phyloP scores from a whole-genome alignment of 176 grass and related monocot species.

The Ensete ventricosum region DNA sequence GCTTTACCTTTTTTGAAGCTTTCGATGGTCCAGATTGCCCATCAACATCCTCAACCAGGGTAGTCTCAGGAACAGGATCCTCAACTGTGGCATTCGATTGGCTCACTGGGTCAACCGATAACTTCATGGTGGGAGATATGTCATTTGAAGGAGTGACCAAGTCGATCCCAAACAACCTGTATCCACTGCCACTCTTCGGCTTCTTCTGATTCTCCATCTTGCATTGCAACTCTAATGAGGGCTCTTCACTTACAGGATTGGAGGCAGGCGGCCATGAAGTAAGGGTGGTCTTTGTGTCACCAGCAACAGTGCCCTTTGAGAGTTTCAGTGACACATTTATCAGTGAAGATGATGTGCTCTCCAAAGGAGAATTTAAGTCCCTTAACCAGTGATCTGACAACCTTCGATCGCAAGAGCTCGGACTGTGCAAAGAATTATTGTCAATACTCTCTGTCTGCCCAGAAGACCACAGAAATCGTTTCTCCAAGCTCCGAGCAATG shows the following conservation, averaged over 20 bases:
- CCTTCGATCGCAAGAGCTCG: not conserved
- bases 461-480: not conserved
- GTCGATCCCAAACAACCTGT: constrained; percentile 19
- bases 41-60: constrained; percentile 1
- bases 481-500: not conserved
- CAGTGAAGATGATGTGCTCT: constrained; percentile 24
- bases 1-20: constrained; percentile 14
- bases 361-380: constrained; percentile 17
- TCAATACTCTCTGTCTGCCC: not conserved
- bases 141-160: constrained; percentile 1
- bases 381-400: constrained; percentile 23
- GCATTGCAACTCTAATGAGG: not conserved
- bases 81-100: not conserved
- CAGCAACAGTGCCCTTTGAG: constrained; percentile 11
- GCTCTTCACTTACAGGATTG: constrained; percentile 11
- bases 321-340: constrained; percentile 29
- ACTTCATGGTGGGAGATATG: not conserved
- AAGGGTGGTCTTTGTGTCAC: constrained; percentile 5
- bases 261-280: constrained; percentile 19
- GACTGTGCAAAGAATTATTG: not conserved
- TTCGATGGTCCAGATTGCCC: constrained; percentile 21
- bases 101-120: not conserved
- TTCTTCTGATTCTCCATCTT: not conserved
- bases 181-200: not conserved
- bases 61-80: constrained; percentile 5